Conservation (phyloP, 2,329 filamentous ascomycete genomes). For the Botrytis fabae region DNA sequence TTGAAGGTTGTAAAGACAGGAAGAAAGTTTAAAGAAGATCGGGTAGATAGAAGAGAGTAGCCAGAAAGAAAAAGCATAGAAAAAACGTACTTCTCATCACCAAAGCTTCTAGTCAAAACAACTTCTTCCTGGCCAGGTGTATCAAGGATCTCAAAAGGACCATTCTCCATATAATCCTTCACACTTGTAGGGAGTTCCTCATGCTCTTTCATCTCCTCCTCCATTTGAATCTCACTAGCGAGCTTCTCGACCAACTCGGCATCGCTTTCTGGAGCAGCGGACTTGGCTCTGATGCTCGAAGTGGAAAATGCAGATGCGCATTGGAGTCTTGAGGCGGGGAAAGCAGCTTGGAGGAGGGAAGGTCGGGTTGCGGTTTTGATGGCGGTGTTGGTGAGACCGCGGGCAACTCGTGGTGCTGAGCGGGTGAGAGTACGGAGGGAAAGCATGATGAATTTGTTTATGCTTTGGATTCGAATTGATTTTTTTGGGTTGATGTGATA, state of each 20-base stretch:
- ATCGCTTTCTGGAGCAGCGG: slow-evolving; percentile 54
- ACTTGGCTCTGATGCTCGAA: slow-evolving; percentile 45
- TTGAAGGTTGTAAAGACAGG: slow-evolving; percentile 36
- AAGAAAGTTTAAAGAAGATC: slow-evolving; percentile 28
- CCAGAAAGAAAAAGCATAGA: background rate
- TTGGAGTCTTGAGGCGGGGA: slow-evolving; percentile 36
- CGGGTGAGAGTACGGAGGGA: slow-evolving; percentile 66
- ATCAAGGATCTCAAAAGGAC: slow-evolving; percentile 81
- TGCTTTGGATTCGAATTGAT: slow-evolving; percentile 20
- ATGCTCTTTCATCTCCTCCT: slow-evolving; percentile 72
- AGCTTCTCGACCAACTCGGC: slow-evolving; percentile 85
- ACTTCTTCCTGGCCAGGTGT: slow-evolving; percentile 84
- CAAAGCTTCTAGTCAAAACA: slow-evolving; percentile 76
- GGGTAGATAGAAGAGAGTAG: background rate
- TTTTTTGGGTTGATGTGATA: slow-evolving; percentile 26
- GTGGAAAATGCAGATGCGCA: slow-evolving; percentile 42
- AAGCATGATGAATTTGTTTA: slow-evolving; percentile 54
- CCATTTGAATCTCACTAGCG: slow-evolving; percentile 77
- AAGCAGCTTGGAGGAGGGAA: slow-evolving; percentile 37
- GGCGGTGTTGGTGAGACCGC: slow-evolving; percentile 56
- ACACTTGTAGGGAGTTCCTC: slow-evolving; percentile 74
- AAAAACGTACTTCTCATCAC: slow-evolving; percentile 75
- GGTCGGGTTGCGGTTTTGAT: slow-evolving; percentile 45
- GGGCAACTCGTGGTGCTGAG: slow-evolving; percentile 63
- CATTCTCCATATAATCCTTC: slow-evolving; percentile 85